Evolutionary conservation across 495 filamentous ascomycete species (phyloP), one percentile per base, ranked within the genome.

Genomic region (Jackrogersella multiformis): DNA sequence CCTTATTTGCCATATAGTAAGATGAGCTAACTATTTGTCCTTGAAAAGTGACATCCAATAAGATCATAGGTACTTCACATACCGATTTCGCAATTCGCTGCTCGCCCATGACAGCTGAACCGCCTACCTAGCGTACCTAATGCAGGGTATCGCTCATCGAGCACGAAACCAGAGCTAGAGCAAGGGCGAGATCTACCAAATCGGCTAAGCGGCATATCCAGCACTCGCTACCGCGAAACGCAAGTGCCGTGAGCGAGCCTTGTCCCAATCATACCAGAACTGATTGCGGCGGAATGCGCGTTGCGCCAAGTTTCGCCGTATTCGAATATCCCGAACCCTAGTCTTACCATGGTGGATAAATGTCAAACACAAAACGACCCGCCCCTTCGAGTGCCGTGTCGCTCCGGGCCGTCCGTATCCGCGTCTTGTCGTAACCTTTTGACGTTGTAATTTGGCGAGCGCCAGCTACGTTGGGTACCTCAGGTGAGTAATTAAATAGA

Each of bases 291-390:
- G 59, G 59, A 63, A 54, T 51, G 59, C 48, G 49, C 35, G 59
- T 52, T 54, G 49, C 13, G 59, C 49, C 51, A 63, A 39, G 30
- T 44, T 52, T 30, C 30, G 41, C 5, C 30, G 12, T 59, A 8
- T 26, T n/a, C 24, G 12, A 54, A 60, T 36, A 59, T 51, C 46
- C 32, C 32, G 4, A n/a, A 53, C 55, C 62, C 62, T 46, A 42
- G 49, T 67, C 24, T 55, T 51, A 67, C 59, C 64, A 28, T 51
- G 64, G 51, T 67, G 64, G 64, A 67, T 67, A 67, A 67, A 67
- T 67, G 49, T 32, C 45, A 18, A 41, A 34, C 48, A 34, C 24
- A 39, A 48, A 49, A 23, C 24, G 30, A 15, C 2, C 26, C 7
- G 34, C 32, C 10, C 38, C 1, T 13, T 52, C 44, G 41, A 23